These are phyloP conservation scores for Tardiomyces depauwii DNA, from an alignment of 1,139 yeast species.

Conservation along the genomic window DNA sequence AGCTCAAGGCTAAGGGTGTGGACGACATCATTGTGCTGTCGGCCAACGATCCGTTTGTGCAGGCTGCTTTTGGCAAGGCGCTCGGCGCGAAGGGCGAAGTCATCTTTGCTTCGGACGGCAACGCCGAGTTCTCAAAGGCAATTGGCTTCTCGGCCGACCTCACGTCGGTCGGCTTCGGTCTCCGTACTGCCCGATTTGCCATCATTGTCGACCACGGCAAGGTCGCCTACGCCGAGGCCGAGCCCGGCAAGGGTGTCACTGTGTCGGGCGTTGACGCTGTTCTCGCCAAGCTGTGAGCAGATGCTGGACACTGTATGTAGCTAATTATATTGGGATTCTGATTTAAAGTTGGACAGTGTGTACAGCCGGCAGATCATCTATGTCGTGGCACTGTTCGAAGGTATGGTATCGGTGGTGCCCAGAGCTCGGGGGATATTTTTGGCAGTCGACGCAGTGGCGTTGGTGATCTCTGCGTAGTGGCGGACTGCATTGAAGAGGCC, in stretches of 20 bases:
- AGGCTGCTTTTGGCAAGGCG: slow-evolving; percentile 70
- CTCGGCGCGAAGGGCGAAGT: slow-evolving; percentile 38
- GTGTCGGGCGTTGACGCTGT: slow-evolving; percentile 55
- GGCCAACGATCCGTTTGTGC: slow-evolving; percentile 76
- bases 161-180: slow-evolving; percentile 46
- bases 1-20: slow-evolving; percentile 51
- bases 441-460: too few relatives aligned
- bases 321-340: too few relatives aligned
- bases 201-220: slow-evolving; percentile 54
- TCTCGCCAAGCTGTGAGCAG: slow-evolving; percentile 24
- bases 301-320: too few relatives aligned
- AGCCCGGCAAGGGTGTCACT: slow-evolving; percentile 42
- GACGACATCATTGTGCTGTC: slow-evolving; percentile 62
- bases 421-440: too few relatives aligned
- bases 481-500: not conserved
- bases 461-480: too few relatives aligned
- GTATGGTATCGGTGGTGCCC: too few relatives aligned
- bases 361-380: too few relatives aligned
- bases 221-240: slow-evolving; percentile 55
- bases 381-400: too few relatives aligned
- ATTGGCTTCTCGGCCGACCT: slow-evolving; percentile 52
- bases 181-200: slow-evolving; percentile 65
- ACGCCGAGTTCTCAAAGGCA: slow-evolving; percentile 47
- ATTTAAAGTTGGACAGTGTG: too few relatives aligned
- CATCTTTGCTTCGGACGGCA: slow-evolving; percentile 52